Conservation (phyloP, 202 grass and related monocot genomes). For the Panicum virgatum region DNA sequence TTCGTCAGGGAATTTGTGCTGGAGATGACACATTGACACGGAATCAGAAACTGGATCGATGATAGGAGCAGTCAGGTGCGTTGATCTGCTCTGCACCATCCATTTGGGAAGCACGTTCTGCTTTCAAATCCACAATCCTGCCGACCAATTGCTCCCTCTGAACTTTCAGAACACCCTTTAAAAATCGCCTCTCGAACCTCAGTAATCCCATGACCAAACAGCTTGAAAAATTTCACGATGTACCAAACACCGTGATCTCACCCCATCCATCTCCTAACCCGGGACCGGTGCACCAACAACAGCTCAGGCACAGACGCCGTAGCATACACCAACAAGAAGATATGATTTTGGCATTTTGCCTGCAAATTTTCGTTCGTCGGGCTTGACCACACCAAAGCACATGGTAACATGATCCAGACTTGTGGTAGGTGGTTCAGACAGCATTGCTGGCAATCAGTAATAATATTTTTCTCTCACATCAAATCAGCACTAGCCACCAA, state of each 20-base stretch:
- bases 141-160: background rate
- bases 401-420: background rate
- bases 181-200: background rate
- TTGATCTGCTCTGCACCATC: background rate
- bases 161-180: background rate
- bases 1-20: constrained; percentile 24
- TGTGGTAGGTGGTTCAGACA: background rate
- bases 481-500: no score
- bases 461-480: no score
- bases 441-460: no score
- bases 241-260: no score
- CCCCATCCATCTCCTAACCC: background rate
- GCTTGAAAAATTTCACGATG: background rate
- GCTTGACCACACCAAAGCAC: background rate
- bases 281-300: background rate
- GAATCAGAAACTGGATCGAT: background rate
- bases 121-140: background rate
- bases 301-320: background rate
- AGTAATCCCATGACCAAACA: background rate
- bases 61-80: background rate
- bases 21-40: background rate
- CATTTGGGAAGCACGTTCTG: constrained; percentile 19
- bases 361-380: background rate
- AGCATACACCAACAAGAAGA: background rate
- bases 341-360: no score